These are phyloP conservation scores for Malassezia cuniculi DNA, from an alignment of 1,284 basidiomycete species.

Conservation along the genomic window DNA sequence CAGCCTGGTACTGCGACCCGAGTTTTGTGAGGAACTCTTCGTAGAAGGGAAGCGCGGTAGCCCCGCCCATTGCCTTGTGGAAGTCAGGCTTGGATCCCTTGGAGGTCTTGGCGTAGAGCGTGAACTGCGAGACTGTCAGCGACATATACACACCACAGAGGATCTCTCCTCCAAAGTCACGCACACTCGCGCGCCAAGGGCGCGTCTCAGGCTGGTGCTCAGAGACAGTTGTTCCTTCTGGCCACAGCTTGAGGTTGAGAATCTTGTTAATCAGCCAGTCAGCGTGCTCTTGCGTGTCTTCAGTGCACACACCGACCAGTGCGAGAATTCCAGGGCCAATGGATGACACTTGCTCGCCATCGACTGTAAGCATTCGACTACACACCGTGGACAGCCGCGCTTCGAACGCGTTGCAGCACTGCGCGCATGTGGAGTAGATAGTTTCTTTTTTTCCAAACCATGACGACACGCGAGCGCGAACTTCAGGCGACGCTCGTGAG, in stretches of 20 bases:
- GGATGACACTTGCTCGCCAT: conserved; percentile 31
- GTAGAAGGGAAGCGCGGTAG: conserved; percentile 24
- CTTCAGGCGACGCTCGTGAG: conserved; percentile 32
- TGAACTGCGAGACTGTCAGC: conserved; percentile 36
- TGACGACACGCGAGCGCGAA: conserved; percentile 11
- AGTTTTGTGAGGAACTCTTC: conserved; percentile 25
- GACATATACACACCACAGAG: conserved; percentile 22
- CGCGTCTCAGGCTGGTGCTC: conserved; percentile 18
- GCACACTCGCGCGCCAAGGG: background rate
- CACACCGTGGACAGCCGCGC: conserved; percentile 37
- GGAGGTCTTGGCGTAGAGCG: conserved; percentile 30
- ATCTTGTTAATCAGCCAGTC: conserved; percentile 26
- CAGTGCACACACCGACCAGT: conserved; percentile 29
- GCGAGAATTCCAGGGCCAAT: conserved; percentile 40
- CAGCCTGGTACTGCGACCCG: conserved; percentile 17
- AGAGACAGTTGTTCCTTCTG: no score
- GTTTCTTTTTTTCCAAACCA: no score
- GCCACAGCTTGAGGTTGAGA: conserved; percentile 34
- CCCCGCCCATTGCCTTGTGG: conserved; percentile 31
- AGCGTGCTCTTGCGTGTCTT: conserved; percentile 32
- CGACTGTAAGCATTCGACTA: conserved; percentile 15
- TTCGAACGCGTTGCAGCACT: conserved; percentile 39
- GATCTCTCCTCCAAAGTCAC: conserved; percentile 27
- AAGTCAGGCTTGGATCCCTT: conserved; percentile 44
- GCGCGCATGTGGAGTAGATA: no score